Base-by-base conservation (phyloP, 805 yeast species). In the Myxozyma monticola region DNA sequence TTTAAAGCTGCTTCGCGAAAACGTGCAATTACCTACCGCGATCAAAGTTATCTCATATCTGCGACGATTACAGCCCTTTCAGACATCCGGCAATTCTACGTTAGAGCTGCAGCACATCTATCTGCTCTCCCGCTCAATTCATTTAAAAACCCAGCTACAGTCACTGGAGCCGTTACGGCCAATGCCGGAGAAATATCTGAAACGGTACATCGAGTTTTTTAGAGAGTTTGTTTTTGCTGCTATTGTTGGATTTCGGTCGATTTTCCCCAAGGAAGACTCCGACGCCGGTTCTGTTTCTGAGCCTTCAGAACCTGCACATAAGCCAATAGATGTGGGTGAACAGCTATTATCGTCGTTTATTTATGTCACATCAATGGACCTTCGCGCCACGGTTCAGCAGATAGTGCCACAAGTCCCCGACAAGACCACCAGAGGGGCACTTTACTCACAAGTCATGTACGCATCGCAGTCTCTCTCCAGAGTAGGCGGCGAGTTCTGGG, bases 391-490 rank as follows among this genome's bases (percentile, higher is more conserved):
- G 22, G 41, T 67, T 39, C 36, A 49, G 33, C 47, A 59, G 46
- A 45, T 54, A 10, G 56, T 63, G 10, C 70, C 70, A 4, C 45
- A 45, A 12, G 54, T 71, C 29, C 50, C 61, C 2, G 71, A 68
- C 38, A 46, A 56, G 10, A 48, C 65, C 14, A 60, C 62, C 10
- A 49, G 64, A 28, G 85, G 85, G 49, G 85, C 91, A 0, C 71
- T 89, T 20, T 78, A 90, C 57, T 69, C 91, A 29, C 99, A 91
- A 68, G 68, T 90, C 33, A 81, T 88, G 0, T 91, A 90, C 68
- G 87, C 96, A 58, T 84, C 96, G n/a, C 88, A 85, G 64, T 83
- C 96, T 31, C 72, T 91, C 45, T 82, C 85, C 1, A 73, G 89
- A 55, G 78, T 80, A 18, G 84, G 86, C 12, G 80, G 79, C 2